phyloP scores from a whole-genome alignment of 176 grass and related monocot species.

The Melocanna baccifera region DNA sequence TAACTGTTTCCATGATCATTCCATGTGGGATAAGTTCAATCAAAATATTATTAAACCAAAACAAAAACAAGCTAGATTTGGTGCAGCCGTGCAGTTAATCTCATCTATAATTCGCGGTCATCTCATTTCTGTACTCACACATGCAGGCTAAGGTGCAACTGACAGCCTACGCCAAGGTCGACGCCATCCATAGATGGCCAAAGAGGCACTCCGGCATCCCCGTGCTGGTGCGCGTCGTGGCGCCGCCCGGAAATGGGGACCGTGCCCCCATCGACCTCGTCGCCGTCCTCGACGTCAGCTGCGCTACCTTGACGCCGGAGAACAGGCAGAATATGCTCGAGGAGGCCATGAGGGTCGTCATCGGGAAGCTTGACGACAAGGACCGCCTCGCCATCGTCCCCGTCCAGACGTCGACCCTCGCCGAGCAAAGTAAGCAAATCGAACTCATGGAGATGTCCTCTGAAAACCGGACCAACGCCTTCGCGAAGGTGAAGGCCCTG shows the following conservation, averaged over 20 bases:
- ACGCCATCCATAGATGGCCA: neutral
- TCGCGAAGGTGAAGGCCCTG: neutral
- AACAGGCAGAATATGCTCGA: neutral
- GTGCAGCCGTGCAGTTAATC: neutral
- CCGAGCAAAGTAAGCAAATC: too few relatives aligned
- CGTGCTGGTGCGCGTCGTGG: neutral
- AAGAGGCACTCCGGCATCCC: neutral
- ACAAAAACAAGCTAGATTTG: neutral
- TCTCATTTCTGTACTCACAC: neutral
- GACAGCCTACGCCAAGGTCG: neutral
- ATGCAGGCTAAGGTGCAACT: neutral
- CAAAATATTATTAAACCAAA: too few relatives aligned
- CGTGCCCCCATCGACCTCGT: neutral
- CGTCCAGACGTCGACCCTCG: neutral
- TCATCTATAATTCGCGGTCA: neutral
- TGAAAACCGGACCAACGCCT: fast-evolving
- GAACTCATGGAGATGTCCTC: neutral
- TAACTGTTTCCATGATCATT: too few relatives aligned
- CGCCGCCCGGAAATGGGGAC: neutral
- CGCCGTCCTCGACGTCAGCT: neutral
- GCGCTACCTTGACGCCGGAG: neutral
- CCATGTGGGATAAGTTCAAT: too few relatives aligned
- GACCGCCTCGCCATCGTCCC: neutral
- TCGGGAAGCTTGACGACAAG: neutral
- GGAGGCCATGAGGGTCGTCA: neutral